phyloP scores from a whole-genome alignment of 2,329 filamentous ascomycete species.

The Bimuria novae-zelandiae region DNA sequence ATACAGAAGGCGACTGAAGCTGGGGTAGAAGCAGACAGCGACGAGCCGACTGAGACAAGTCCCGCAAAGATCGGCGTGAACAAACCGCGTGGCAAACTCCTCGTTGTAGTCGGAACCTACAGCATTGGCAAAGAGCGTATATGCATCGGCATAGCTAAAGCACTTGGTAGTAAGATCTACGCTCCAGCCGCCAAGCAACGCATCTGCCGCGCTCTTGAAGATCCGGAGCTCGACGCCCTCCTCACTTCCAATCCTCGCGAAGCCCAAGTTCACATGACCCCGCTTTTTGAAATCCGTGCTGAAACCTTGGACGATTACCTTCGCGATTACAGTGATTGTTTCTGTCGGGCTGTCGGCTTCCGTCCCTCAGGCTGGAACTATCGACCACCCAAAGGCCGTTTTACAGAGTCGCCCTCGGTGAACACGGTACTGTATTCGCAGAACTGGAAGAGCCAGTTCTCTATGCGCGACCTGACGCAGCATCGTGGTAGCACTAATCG shows the following conservation, averaged over 20 bases:
- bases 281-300: conserved; percentile 88
- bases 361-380: conserved; percentile 95
- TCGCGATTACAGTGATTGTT: conserved; percentile 76
- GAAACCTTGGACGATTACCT: conserved; percentile 93
- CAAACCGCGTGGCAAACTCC: conserved; percentile 66
- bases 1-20: conserved; percentile 53
- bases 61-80: conserved; percentile 18
- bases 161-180: conserved; percentile 85
- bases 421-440: conserved; percentile 67
- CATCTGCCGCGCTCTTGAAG: conserved; percentile 83
- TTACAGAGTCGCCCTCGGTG: conserved; percentile 66
- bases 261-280: conserved; percentile 98
- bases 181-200: conserved; percentile 81
- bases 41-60: conserved; percentile 24
- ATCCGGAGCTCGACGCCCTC: conserved; percentile 75
- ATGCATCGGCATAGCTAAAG: conserved; percentile 87
- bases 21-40: conserved; percentile 40
- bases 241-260: conserved; percentile 80
- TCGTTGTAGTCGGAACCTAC: conserved; percentile 95
- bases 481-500: conserved; percentile 83
- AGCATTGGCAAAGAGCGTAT: conserved; percentile 98
- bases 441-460: conserved; percentile 77
- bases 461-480: conserved; percentile 71
- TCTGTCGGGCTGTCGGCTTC: conserved; percentile 86
- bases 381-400: conserved; percentile 68